Evolutionary conservation across 2,329 filamentous ascomycete genomes (phyloP), one percentile per base, ranked within the genome.

Genomic region (Diplodia sapinea): DNA sequence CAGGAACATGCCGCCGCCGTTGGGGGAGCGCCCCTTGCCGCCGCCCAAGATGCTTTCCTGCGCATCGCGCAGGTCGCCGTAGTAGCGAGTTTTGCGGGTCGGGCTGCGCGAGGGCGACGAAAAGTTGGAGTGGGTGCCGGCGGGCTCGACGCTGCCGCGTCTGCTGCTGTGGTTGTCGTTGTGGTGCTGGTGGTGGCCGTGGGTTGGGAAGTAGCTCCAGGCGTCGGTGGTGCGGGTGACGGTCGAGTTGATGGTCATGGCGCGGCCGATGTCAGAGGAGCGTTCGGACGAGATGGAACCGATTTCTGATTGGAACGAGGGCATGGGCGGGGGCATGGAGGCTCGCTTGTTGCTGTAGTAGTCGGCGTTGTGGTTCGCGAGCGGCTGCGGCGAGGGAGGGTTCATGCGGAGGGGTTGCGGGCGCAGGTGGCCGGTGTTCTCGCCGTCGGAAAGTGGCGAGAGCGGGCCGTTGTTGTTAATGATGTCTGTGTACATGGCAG

Each of bases 391-490:
- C 1, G 80, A 80, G 1, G 82, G 81, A 4, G 82, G 82, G 70
- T 83, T 82, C 80, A 83, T 83, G 55, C 79, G 77, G 7, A 84
- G 75, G 1, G 82, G 82, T 68, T 80, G 76, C 15, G 77, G 79
- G 38, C 77, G 69, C 70, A 79, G 73, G n/a, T 72, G 69, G 20
- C 33, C 55, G 17, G 33, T 59, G 47, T 20, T 62, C 6, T 62
- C 57, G 26, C 40, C 40, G 57, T 63, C 47, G 11, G 43, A 63
- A 12, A 50, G 29, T 15, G 55, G 29, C 12, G 29, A 43, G 31
- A 47, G 59, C 43, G 55, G 26, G 59, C 61, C 73, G 68, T 12
- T 55, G 8, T 75, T 72, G n/a, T 71, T 70, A 52, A 57, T 23
- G 9, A 63, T 40, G 20, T 47, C 56, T 3, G 15, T 23, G 50